Evolutionary conservation across 2,329 filamentous ascomycete genomes (phyloP), one percentile per base, ranked within the genome.

Genomic region (Calonectria leucothoes): DNA sequence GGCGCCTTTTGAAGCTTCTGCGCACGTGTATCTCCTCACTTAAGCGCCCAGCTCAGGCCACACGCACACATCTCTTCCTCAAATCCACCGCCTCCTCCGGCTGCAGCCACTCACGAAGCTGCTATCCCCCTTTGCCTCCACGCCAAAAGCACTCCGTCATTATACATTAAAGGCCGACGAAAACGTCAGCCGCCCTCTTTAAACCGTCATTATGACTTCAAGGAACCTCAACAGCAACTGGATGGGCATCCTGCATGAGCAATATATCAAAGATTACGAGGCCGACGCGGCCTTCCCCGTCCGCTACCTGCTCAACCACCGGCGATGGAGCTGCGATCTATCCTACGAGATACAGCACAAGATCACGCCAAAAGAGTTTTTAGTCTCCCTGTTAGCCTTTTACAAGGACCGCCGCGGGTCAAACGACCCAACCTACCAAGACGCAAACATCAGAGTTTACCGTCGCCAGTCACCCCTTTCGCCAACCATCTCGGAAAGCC

Each of bases 271-370:
- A 20, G 75, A 73, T 5, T 23, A 68, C 33, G 71, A 42, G 82
- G 81, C 69, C 80, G 81, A n/a, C 79, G 83, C 49, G 12, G 55
- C 66, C 0, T 76, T 76, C 2, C 71, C 72, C 2, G 31, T 71
- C 55, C 81, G 80, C 27, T 86, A 80, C 57, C 61, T 75, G 33
- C 55, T 61, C 55, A 61, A 61, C 55, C 55, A 61, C 15, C 55
- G 55, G 14, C 55, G 55, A 61, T 61, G 55, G 55, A 61, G 29
- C 55, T 61, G 55, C 55, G 55, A 61, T 35, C 14, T 61, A 4
- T 39, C 55, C 11, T 61, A 61, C 37, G 55, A 61, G 4, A 61
- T 61, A 17, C 23, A 15, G 23, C 31, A 37, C 6, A 61, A 20
- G 6, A 61, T 61, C 14, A 25, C 35, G 27, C 55, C 55, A 17